Base-by-base conservation (phyloP, 1,284 basidiomycete species). In the Ganoderma resinaceum region DNA sequence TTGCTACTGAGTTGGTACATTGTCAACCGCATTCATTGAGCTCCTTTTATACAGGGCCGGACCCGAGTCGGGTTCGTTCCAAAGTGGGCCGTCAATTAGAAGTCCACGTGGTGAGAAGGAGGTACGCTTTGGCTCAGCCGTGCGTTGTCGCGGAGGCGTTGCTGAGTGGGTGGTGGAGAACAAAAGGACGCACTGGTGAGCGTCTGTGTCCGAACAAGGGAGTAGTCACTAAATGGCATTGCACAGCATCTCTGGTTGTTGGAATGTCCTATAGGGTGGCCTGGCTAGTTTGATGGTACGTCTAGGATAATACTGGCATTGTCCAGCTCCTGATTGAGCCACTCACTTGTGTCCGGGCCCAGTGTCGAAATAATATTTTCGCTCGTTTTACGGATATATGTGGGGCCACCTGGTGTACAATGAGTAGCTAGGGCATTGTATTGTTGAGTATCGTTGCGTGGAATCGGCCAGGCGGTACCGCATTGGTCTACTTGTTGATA, bases 151-250 rank as follows among this genome's bases (percentile, higher is more conserved):
- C 20, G 57, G 31, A n/a, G 20, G n/a, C 9, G 37, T 61, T n/a
- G 29, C 43, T 52, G 35, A 29, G 42, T 29, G 9, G 16, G 11
- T 33, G 35, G 7, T 37, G 35, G 12, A 11, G 43, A 55, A 69
- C 68, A 69, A 69, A 66, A 69, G 64, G 40, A n/a, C 12, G n/a
- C 3, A 5, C 23, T 14, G 23, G 26, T 35, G 61, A 40, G 67
- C 67, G 67, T 53, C 57, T 63, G 52, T 7, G 14, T n/a, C n/a
- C n/a, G 57, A 55, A 63, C 64, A 69, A 66, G 64, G 12, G 35
- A 61, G 35, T 37, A 35, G 46, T 26, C 23, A 49, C 46, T 49
- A 23, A 49, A 49, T n/a, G 46, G 26, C 46, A 12, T 52, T 52
- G 46, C 46, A 52, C 46, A 26, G 46, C 46, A 26, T 26, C 46